phyloP scores from a whole-genome alignment of 2,329 filamentous ascomycete species.

The Zarea fungicola region DNA sequence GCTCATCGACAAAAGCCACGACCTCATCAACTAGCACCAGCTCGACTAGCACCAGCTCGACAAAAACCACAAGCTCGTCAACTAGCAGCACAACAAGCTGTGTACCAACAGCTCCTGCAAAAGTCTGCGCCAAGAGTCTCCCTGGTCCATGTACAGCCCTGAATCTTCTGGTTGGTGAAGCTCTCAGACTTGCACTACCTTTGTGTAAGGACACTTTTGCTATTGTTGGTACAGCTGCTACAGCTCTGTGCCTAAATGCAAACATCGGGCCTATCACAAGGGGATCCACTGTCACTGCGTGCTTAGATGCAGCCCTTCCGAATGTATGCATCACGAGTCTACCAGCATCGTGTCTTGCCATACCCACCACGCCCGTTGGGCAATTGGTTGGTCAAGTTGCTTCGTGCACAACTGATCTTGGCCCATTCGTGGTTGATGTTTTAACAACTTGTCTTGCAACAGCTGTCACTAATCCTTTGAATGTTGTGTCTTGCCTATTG shows the following conservation, averaged over 20 bases:
- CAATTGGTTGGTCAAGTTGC: background rate
- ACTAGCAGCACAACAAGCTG: background rate
- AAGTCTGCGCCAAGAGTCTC: background rate
- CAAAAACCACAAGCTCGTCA: background rate
- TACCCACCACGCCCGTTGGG: background rate
- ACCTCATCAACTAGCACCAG: background rate
- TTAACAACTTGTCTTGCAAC: background rate
- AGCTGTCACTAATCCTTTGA: background rate
- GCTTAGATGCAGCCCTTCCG: background rate
- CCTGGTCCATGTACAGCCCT: background rate
- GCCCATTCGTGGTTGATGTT: background rate
- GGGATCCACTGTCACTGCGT: background rate
- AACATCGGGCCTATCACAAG: background rate
- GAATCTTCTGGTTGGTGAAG: background rate
- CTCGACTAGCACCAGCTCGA: background rate
- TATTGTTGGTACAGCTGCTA: background rate
- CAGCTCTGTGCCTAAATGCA: background rate
- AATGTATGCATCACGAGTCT: slow-evolving; percentile 1
- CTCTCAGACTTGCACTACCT: background rate
- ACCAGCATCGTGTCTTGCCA: background rate
- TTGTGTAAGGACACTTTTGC: background rate
- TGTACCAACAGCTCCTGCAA: background rate
- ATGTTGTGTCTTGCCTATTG: background rate
- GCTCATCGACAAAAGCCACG: background rate
- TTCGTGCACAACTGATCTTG: background rate